Conservation (phyloP, 495 filamentous ascomycete species). For the Penicillium samsonianum region DNA sequence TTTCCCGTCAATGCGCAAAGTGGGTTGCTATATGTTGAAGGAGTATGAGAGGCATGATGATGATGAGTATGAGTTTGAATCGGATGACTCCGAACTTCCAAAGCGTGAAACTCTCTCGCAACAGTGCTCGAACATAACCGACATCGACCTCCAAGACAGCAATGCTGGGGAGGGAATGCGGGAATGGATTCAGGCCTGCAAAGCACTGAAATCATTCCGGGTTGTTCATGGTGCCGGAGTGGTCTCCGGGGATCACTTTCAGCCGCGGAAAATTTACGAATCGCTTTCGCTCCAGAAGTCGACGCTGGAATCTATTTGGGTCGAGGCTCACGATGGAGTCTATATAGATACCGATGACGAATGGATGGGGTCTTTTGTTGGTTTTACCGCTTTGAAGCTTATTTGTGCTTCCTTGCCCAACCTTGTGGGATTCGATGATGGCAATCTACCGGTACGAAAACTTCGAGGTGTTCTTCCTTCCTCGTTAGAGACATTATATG, state of each 20-base stretch:
- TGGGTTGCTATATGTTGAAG: not conserved
- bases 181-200: not conserved
- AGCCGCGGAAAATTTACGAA: not conserved
- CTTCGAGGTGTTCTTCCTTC: not conserved
- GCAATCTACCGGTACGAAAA: not conserved
- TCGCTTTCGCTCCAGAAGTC: not conserved
- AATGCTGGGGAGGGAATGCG: not conserved
- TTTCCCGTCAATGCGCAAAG: not conserved
- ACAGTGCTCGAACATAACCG: not conserved
- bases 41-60: not conserved
- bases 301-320: not conserved
- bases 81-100: not conserved
- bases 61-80: not conserved
- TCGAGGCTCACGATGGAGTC: not conserved
- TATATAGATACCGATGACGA: not conserved
- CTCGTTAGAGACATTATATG: not conserved
- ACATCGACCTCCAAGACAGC: not conserved
- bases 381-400: not conserved
- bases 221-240: not conserved
- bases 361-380: not conserved
- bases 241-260: not conserved
- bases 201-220: not conserved
- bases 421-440: not conserved
- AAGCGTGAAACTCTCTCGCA: not conserved
- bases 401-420: not conserved